Percentiles rank a stretch among this genome's conserved stretches.
Evolutionary conservation across 257 asterid genomes (phyloP).

Genomic region (Hygrophila difformis): DNA sequence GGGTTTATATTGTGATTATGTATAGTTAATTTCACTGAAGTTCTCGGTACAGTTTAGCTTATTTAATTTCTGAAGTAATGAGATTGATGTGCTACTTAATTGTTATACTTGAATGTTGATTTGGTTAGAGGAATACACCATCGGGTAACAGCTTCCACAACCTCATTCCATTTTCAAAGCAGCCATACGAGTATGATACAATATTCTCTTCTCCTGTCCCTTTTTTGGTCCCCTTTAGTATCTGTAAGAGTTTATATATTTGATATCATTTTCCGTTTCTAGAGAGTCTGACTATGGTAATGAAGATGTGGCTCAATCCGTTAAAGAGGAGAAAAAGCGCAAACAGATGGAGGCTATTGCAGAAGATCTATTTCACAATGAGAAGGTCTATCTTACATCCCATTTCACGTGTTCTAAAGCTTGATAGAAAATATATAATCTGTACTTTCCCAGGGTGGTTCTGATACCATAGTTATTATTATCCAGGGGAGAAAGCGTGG

Average conservation of each 20-base stretch:
- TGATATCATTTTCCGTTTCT: slow-evolving; percentile 7
- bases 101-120: too few species aligned
- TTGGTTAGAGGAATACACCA: slow-evolving; percentile 38
- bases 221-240: slow-evolving; percentile 7
- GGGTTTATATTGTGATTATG: neutral
- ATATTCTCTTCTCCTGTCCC: slow-evolving; percentile 9
- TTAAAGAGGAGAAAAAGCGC: slow-evolving; percentile 73
- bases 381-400: slow-evolving; percentile 42
- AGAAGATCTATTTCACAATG: slow-evolving; percentile 77
- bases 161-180: slow-evolving; percentile 68
- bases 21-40: slow-evolving; percentile 6
- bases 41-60: too few species aligned
- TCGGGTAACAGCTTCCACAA: slow-evolving; percentile 80
- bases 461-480: slow-evolving; percentile 4
- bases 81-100: too few species aligned
- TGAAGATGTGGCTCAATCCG: slow-evolving; percentile 56
- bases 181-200: slow-evolving; percentile 64
- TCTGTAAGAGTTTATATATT: slow-evolving; percentile 8
- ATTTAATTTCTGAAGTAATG: too few species aligned
- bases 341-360: slow-evolving; percentile 90
- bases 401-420: slow-evolving; percentile 11
- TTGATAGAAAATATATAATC: neutral
- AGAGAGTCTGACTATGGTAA: slow-evolving; percentile 70
- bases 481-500: slow-evolving; percentile 48
- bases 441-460: too few species aligned